A percentile compares a stretch with the other conserved stretches of the same genome.
phyloP scores from a whole-genome alignment of 257 asterid species.

The Paraleonurus japonicus region DNA sequence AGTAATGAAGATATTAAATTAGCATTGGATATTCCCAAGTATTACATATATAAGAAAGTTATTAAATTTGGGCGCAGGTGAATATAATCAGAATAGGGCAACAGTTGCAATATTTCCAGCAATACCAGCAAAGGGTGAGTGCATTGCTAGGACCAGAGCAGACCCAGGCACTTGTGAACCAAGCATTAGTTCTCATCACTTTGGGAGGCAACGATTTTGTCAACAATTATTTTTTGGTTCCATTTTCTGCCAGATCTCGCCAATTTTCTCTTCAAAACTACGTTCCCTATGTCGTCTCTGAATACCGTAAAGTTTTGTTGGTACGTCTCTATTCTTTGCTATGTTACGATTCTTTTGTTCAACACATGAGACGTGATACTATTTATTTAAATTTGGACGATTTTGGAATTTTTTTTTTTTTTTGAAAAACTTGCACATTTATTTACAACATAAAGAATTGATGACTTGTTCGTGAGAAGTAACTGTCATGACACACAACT shows the following conservation, averaged over 20 bases:
- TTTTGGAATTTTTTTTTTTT: background rate
- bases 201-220: slow-evolving; percentile 92
- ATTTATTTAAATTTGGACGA: background rate
- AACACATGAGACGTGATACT: background rate
- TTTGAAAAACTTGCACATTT: background rate
- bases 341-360: background rate
- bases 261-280: slow-evolving; percentile 57
- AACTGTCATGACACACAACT: background rate
- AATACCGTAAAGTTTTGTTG: slow-evolving; percentile 58
- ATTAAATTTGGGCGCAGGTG: slow-evolving; percentile 37
- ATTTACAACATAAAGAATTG: background rate
- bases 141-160: slow-evolving; percentile 46
- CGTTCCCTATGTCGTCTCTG: slow-evolving; percentile 63
- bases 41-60: too few relatives aligned
- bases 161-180: slow-evolving; percentile 46
- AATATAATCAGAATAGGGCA: slow-evolving; percentile 59
- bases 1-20: background rate
- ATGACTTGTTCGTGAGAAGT: background rate
- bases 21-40: background rate
- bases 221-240: slow-evolving; percentile 75
- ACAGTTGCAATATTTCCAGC: slow-evolving; percentile 60
- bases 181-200: slow-evolving; percentile 70
- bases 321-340: slow-evolving; percentile 29
- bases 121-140: slow-evolving; percentile 58
- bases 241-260: slow-evolving; percentile 65